Percentiles rank a stretch among this genome's conserved stretches.
These are phyloP conservation scores for Boletus tomentosulus DNA, from an alignment of 768 basidiomycete species.

Conservation along the genomic window DNA sequence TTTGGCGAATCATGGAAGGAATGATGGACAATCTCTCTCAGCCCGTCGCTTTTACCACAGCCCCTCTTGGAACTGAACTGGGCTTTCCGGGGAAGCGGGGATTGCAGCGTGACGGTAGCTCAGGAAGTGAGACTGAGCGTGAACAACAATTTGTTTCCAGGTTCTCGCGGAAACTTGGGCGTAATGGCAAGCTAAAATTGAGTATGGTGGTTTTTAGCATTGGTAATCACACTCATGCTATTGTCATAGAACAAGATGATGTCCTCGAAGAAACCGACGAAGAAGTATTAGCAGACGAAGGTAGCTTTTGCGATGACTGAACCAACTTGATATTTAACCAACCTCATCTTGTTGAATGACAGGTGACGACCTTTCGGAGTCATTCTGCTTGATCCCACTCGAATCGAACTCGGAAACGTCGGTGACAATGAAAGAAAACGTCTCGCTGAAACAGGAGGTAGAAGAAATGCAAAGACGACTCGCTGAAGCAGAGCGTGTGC, in stretches of 20 bases:
- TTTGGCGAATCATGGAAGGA: slow-evolving; percentile 85
- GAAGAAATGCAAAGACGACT: slow-evolving; percentile 55
- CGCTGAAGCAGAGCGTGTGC: slow-evolving; percentile 53
- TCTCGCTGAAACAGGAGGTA: slow-evolving; percentile 55
- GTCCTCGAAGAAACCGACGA: slow-evolving; percentile 52
- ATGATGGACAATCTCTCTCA: slow-evolving; percentile 85
- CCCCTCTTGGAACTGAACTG: slow-evolving; percentile 54
- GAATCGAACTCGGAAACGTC: slow-evolving; percentile 48
- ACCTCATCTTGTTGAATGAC: slow-evolving; percentile 3
- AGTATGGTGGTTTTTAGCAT: slow-evolving; percentile 12
- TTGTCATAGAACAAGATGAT: slow-evolving; percentile 15
- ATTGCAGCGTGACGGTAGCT: slow-evolving; percentile 45
- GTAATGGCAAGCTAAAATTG: slow-evolving; percentile 19
- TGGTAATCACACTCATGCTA: slow-evolving; percentile 5
- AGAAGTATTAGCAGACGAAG: slow-evolving; percentile 58
- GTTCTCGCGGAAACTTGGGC: slow-evolving; percentile 35
- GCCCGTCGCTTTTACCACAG: slow-evolving; percentile 74
- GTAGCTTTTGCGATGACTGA: slow-evolving; percentile 32
- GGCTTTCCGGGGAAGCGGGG: slow-evolving; percentile 20
- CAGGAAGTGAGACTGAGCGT: slow-evolving; percentile 62
- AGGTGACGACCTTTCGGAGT: slow-evolving; percentile 74
- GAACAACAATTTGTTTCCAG: slow-evolving; percentile 55
- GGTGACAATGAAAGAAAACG: slow-evolving; percentile 64
- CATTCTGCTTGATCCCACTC: slow-evolving; percentile 71
- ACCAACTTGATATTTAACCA: background rate